phyloP scores from a whole-genome alignment of 768 basidiomycete species.

The Lactarius akahatsu region DNA sequence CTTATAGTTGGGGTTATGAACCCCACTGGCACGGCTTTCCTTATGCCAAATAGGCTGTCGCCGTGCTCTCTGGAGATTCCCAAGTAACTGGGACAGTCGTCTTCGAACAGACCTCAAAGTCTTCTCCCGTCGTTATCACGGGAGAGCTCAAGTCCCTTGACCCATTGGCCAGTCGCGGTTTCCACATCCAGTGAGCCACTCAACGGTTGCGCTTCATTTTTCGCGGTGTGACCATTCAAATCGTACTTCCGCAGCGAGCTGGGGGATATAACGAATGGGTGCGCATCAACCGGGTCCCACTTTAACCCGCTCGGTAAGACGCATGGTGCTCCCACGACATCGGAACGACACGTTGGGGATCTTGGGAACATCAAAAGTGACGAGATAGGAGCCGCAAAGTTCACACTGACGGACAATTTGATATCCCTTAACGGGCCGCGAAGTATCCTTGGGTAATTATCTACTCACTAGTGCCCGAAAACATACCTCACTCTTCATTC shows the following conservation, averaged over 20 bases:
- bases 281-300: conserved; percentile 67
- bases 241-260: conserved; percentile 37
- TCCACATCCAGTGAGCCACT: conserved; percentile 73
- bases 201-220: not conserved
- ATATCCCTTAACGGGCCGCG: conserved; percentile 67
- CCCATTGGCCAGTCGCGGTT: conserved; percentile 59
- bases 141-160: conserved; percentile 63
- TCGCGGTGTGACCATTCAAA: not conserved
- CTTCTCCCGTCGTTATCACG: conserved; percentile 56
- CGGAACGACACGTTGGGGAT: conserved; percentile 69
- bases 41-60: conserved; percentile 47
- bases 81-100: conserved; percentile 61
- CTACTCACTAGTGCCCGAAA: not conserved
- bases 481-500: conserved; percentile 7
- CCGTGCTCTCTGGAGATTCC: conserved; percentile 60
- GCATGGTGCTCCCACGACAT: conserved; percentile 63
- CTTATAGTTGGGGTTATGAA: not conserved
- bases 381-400: conserved; percentile 51
- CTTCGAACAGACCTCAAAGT: conserved; percentile 55
- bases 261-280: conserved; percentile 68
- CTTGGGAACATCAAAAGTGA: conserved; percentile 73
- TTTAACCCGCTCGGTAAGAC: conserved; percentile 68
- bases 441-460: conserved; percentile 66
- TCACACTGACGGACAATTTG: conserved; percentile 56
- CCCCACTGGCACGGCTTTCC: too few relatives aligned